Evolutionary conservation across 163 green algal genomes (phyloP).

Genomic region (Chloromonas sp.): DNA sequence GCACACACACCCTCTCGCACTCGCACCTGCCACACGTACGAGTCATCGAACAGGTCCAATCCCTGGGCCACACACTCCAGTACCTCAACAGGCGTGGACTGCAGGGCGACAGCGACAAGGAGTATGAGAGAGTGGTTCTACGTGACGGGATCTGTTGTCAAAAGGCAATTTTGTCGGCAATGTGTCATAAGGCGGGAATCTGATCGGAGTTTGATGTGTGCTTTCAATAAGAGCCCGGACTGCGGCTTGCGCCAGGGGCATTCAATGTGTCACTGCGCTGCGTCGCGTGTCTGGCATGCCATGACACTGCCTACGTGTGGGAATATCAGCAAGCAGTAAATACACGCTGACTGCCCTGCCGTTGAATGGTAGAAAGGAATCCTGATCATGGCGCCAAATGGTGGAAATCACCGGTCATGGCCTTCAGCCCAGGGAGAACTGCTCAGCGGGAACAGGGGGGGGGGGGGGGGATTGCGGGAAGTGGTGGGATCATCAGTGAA

Average conservation of each 20-base stretch:
- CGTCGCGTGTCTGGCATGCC: too few relatives aligned
- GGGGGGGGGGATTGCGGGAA: neutral
- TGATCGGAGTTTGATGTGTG: neutral
- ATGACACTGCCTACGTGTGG: too few relatives aligned
- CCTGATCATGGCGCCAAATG: neutral
- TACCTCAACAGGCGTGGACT: conserved; percentile 44
- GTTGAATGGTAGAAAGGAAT: neutral
- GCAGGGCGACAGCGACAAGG: neutral
- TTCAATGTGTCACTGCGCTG: neutral
- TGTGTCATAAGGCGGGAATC: neutral
- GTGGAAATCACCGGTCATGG: neutral
- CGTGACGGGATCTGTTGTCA: neutral
- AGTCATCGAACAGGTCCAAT: neutral
- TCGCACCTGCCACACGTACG: neutral
- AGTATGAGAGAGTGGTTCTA: neutral
- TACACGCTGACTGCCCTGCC: too few relatives aligned
- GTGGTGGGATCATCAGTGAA: neutral
- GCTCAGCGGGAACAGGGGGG: neutral
- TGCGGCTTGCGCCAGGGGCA: neutral
- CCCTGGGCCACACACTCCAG: conserved; percentile 46
- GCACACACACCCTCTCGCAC: neutral
- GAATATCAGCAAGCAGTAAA: too few relatives aligned
- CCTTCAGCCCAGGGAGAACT: neutral
- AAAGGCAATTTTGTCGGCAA: neutral
- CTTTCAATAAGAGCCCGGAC: too few relatives aligned